A percentile compares a stretch with the other conserved stretches of the same genome.
Evolutionary conservation across 371 early-diverging fungal genomes (phyloP).

Genomic region (Mucor velutinosus): DNA sequence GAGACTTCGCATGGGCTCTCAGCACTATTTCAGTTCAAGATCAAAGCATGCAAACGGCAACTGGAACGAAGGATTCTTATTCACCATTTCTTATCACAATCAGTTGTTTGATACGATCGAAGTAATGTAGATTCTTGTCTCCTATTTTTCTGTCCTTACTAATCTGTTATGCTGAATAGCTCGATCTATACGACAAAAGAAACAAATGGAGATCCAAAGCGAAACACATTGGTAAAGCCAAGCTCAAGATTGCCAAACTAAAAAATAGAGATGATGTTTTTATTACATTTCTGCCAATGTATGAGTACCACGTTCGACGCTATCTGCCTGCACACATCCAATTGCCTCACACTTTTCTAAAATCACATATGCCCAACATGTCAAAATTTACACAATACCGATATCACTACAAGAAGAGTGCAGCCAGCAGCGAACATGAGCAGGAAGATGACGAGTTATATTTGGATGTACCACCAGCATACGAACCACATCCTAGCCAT

Average conservation of each 20-base stretch:
- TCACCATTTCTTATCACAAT: slow-evolving; percentile 3
- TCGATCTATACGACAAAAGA: slow-evolving; percentile 46
- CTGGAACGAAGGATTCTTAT: slow-evolving; percentile 47
- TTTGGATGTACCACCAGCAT: slow-evolving; percentile 15
- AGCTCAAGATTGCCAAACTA: slow-evolving; percentile 40
- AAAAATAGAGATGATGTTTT: slow-evolving; percentile 44
- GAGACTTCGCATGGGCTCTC: slow-evolving; percentile 49
- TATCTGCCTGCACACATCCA: slow-evolving; percentile 50
- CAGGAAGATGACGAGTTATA: slow-evolving; percentile 10
- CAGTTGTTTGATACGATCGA: slow-evolving; percentile 35
- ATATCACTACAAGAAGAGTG: slow-evolving; percentile 7
- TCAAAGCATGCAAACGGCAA: slow-evolving; percentile 39
- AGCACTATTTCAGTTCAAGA: slow-evolving; percentile 43
- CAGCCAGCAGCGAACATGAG: not conserved
- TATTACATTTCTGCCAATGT: slow-evolving; percentile 55
- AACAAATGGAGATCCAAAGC: slow-evolving; percentile 39
- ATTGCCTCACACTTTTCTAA: slow-evolving; percentile 49
- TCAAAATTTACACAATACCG: slow-evolving; percentile 22
- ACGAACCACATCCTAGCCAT: slow-evolving; percentile 41
- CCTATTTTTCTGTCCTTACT: not conserved
- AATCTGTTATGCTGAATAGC: slow-evolving; percentile 3
- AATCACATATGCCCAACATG: slow-evolving; percentile 47
- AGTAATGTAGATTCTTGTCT: slow-evolving; percentile 12
- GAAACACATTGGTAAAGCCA: slow-evolving; percentile 50
- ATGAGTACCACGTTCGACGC: slow-evolving; percentile 49